These are phyloP conservation scores for Rhinocladiella mackenziei DNA, from an alignment of 2,329 filamentous ascomycete genomes.

Conservation along the genomic window DNA sequence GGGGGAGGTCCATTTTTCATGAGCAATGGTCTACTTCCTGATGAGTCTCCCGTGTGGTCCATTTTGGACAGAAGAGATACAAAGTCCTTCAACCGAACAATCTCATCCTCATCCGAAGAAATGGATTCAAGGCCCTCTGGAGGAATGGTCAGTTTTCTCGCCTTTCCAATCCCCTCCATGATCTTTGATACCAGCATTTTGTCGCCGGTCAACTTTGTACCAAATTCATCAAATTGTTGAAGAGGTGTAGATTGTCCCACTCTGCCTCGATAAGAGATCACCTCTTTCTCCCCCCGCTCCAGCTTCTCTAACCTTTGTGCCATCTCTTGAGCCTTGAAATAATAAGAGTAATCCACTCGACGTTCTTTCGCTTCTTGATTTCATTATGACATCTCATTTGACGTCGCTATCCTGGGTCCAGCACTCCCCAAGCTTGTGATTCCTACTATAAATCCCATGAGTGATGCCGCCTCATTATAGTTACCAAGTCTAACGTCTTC, in stretches of 20 bases:
- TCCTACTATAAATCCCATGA: conserved; percentile 71
- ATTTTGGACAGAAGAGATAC: conserved; percentile 15
- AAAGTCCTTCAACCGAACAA: conserved; percentile 39
- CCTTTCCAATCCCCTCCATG: conserved; percentile 33
- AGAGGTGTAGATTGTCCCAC: conserved; percentile 48
- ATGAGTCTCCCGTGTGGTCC: conserved; percentile 1
- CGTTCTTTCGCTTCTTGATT: conserved; percentile 45
- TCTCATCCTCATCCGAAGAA: conserved; percentile 36
- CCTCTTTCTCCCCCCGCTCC: conserved; percentile 76
- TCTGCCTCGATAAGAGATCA: conserved; percentile 65
- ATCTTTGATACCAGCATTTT: conserved; percentile 31
- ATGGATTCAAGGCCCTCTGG: conserved; percentile 39
- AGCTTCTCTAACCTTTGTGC: conserved; percentile 64
- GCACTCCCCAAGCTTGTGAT: conserved; percentile 65
- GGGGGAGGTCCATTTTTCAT: conserved; percentile 54
- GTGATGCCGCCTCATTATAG: conserved; percentile 57
- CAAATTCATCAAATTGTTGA: conserved; percentile 53
- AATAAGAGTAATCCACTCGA: conserved; percentile 75
- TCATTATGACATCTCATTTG: conserved; percentile 42
- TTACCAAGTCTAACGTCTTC: conserved; percentile 41
- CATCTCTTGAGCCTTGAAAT: conserved; percentile 60
- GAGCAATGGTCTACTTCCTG: background rate
- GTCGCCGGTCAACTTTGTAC: conserved; percentile 37
- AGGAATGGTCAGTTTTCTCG: conserved; percentile 36
- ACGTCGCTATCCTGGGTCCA: conserved; percentile 61